phyloP scores from a whole-genome alignment of 306 rosid species.

The Cicer pinnatifidum region DNA sequence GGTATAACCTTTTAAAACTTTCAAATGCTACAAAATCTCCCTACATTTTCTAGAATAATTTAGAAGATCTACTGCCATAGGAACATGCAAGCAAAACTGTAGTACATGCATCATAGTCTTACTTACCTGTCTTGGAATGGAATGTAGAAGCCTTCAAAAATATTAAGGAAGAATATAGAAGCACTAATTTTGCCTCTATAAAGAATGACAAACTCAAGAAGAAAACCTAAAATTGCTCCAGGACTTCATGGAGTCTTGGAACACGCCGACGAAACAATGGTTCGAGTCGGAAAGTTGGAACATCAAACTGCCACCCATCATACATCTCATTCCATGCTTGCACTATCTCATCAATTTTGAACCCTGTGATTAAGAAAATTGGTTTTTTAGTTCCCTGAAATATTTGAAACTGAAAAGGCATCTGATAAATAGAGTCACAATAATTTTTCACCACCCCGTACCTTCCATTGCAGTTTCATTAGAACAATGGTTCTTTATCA shows the following conservation, averaged over 20 bases:
- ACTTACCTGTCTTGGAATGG: slow-evolving; percentile 53
- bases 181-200: slow-evolving; percentile 54
- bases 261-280: slow-evolving; percentile 88
- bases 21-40: slow-evolving; percentile 30
- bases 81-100: slow-evolving; percentile 37
- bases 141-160: slow-evolving; percentile 50
- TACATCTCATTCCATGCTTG: slow-evolving; percentile 99
- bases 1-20: slow-evolving; percentile 10
- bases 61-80: slow-evolving; percentile 23
- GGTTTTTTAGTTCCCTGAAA: slow-evolving; percentile 39
- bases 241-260: slow-evolving; percentile 76
- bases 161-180: slow-evolving; percentile 51
- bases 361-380: slow-evolving; percentile 57
- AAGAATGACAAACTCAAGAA: slow-evolving; percentile 48
- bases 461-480: slow-evolving; percentile 91
- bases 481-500: slow-evolving; percentile 96
- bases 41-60: slow-evolving; percentile 21
- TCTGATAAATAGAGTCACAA: slow-evolving; percentile 7
- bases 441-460: slow-evolving; percentile 37
- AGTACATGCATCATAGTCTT: slow-evolving; percentile 3
- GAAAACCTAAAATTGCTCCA: slow-evolving; percentile 71
- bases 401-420: slow-evolving; percentile 29
- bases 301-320: slow-evolving; percentile 96
- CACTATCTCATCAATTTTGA: slow-evolving; percentile 92
- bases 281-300: slow-evolving; percentile 91